A percentile compares a stretch with the other conserved stretches of the same genome.
Conservation (phyloP, 2,329 filamentous ascomycete genomes). For the Fusarium metavorans region DNA sequence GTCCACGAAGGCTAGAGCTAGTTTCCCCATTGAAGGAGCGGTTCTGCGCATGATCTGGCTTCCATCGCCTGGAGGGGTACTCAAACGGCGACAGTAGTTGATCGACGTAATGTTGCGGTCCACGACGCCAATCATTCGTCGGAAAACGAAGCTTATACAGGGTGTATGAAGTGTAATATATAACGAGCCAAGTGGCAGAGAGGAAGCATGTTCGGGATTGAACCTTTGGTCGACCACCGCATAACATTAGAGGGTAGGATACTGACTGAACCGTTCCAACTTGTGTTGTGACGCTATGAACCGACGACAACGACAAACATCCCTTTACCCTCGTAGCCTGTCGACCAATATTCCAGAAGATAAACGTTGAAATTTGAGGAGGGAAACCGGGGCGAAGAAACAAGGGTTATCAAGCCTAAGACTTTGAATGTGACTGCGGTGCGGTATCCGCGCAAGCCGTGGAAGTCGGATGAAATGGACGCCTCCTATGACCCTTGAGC, state of each 20-base stretch:
- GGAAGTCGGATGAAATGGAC: too few species aligned
- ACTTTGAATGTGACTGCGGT: too few species aligned
- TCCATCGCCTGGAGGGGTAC: background rate
- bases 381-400: too few species aligned
- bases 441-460: too few species aligned
- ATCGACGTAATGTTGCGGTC: background rate
- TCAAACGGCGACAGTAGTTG: background rate
- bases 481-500: too few species aligned
- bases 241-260: background rate
- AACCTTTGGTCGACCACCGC: background rate
- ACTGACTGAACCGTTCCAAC: background rate
- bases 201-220: fast-evolving
- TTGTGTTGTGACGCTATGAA: too few species aligned
- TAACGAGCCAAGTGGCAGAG: background rate
- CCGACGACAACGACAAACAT: background rate
- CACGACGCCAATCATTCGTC: background rate
- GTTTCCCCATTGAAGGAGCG: background rate
- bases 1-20: background rate
- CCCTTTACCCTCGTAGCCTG: background rate
- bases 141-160: background rate
- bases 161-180: background rate
- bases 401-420: too few species aligned
- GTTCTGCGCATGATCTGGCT: background rate
- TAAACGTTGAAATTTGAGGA: too few species aligned
- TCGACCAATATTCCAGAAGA: too few species aligned